These are phyloP conservation scores for Pseudofabraea citricarpa DNA, from an alignment of 2,329 filamentous ascomycete species.

Conservation along the genomic window DNA sequence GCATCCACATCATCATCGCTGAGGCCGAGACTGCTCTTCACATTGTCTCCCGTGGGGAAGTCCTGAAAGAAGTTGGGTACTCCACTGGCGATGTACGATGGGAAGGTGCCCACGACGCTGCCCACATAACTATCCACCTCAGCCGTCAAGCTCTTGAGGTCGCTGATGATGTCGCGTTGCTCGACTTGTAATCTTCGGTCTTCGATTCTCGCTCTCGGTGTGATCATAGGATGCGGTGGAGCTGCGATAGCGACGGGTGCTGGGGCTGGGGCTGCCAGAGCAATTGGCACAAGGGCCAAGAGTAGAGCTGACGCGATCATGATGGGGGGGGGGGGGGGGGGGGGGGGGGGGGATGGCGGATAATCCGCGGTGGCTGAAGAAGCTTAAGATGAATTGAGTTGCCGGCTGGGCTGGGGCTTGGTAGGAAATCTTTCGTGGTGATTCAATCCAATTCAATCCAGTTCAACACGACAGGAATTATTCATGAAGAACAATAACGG, in stretches of 20 bases:
- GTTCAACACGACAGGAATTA: too few species aligned
- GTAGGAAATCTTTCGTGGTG: too few species aligned
- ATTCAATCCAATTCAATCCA: too few species aligned
- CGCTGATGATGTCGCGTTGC: slow-evolving; percentile 40
- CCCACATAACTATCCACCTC: slow-evolving; percentile 41
- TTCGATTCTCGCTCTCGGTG: slow-evolving; percentile 37
- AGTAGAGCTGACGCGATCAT: background rate
- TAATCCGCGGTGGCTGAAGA: too few species aligned
- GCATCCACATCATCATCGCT: slow-evolving; percentile 53
- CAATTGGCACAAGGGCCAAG: slow-evolving; percentile 10
- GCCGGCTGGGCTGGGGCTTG: too few species aligned
- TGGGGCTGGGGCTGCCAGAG: slow-evolving; percentile 20
- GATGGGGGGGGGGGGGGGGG: too few species aligned
- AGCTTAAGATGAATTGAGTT: too few species aligned
- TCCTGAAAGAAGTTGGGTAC: slow-evolving; percentile 64
- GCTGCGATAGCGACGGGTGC: slow-evolving; percentile 10
- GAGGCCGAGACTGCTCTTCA: slow-evolving; percentile 57
- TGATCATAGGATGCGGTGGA: slow-evolving; percentile 39
- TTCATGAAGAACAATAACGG: too few species aligned
- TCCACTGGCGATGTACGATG: slow-evolving; percentile 57
- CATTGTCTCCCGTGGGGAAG: slow-evolving; percentile 57
- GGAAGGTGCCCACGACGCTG: slow-evolving; percentile 49
- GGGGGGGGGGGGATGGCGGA: too few species aligned
- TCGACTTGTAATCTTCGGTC: slow-evolving; percentile 35
- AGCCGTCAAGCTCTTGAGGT: slow-evolving; percentile 40